Evolutionary conservation across 768 basidiomycete species (phyloP).

Genomic region (Hygrocybe punicea): DNA sequence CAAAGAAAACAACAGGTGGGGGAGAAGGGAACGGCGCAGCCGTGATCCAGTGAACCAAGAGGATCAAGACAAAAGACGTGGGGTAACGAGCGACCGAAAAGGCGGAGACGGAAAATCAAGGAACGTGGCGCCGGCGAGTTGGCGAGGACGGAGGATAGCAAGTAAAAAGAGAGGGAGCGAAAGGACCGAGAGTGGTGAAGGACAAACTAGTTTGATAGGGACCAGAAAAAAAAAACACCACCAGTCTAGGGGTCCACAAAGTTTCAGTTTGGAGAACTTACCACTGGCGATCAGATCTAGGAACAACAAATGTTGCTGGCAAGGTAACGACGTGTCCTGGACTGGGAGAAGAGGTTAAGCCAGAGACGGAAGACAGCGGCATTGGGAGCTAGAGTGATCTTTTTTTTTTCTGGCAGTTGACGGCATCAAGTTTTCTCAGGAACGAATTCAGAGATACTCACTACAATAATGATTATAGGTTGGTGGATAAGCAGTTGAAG

Average conservation of each 20-base stretch:
- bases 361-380: no score
- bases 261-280: no score
- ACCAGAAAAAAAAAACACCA: background rate
- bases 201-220: background rate
- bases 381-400: no score
- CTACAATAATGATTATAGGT: no score
- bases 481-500: no score
- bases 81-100: constrained; percentile 2
- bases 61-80: constrained; percentile 4
- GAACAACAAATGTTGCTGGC: constrained; percentile 28
- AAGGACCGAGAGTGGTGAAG: background rate
- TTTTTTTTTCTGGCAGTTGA: no score
- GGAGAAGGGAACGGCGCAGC: constrained; percentile 7
- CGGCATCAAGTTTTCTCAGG: no score
- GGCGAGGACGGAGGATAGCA: background rate
- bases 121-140: constrained; percentile 1
- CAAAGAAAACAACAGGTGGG: background rate
- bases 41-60: constrained; percentile 9
- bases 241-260: no score
- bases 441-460: no score
- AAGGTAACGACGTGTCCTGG: constrained; percentile 19
- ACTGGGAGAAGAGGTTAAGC: no score
- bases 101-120: constrained; percentile 7
- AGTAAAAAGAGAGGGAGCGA: background rate
- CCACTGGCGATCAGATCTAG: constrained; percentile 36